phyloP scores from a whole-genome alignment of 495 filamentous ascomycete genomes.

The Trichoderma parareesei region DNA sequence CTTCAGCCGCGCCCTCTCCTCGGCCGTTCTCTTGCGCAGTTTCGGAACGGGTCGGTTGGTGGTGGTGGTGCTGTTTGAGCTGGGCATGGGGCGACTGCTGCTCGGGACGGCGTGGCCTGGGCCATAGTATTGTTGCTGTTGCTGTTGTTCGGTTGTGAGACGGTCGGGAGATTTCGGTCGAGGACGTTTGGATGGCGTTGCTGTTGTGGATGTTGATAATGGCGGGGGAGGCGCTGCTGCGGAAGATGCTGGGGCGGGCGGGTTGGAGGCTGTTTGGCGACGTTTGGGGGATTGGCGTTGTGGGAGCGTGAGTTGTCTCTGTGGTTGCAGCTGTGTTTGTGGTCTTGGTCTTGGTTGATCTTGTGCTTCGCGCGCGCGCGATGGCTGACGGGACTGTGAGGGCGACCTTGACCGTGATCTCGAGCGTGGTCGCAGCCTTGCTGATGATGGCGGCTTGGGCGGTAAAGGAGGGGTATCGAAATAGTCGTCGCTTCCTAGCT shows the following conservation, averaged over 20 bases:
- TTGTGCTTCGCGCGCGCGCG: neutral
- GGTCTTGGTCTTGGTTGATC: neutral
- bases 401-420: neutral
- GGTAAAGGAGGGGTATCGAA: neutral
- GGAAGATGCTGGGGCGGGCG: neutral
- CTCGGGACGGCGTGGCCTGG: neutral
- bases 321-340: neutral
- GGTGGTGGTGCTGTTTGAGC: neutral
- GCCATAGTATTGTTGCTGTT: neutral
- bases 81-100: neutral
- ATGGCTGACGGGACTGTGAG: too few species aligned
- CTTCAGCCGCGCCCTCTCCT: slow-evolving; percentile 3
- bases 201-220: neutral
- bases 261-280: neutral
- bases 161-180: neutral
- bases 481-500: neutral
- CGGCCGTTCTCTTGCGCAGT: neutral
- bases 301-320: neutral
- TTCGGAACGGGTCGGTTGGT: neutral
- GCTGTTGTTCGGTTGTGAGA: neutral
- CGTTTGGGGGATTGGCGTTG: neutral
- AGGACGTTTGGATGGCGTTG: neutral
- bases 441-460: neutral
- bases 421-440: neutral
- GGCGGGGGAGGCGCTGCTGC: neutral